Evolutionary conservation across 176 grass and related monocot species (phyloP).

Genomic region (Panicum miliaceum): DNA sequence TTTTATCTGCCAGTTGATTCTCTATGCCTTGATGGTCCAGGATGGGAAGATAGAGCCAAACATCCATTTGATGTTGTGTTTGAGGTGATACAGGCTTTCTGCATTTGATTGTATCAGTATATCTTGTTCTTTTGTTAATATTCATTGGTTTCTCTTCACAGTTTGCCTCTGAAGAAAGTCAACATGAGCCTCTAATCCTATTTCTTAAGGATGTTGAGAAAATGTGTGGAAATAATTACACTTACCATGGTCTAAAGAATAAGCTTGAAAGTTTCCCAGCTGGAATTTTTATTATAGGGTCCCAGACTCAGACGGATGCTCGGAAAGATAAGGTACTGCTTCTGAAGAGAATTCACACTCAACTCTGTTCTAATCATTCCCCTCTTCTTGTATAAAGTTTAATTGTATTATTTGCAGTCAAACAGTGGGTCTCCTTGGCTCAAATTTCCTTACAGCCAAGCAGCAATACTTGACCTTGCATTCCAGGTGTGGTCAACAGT

Average conservation of each 20-base stretch:
- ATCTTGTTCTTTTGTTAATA: slow-evolving; percentile 31
- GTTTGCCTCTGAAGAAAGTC: slow-evolving; percentile 80
- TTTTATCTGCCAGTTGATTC: slow-evolving; percentile 65
- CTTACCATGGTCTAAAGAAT: slow-evolving; percentile 69
- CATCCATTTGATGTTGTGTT: slow-evolving; percentile 77
- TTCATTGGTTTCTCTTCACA: slow-evolving; percentile 43
- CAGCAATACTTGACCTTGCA: slow-evolving; percentile 79
- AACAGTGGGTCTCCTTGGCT: slow-evolving; percentile 79
- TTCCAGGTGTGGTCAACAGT: slow-evolving; percentile 60
- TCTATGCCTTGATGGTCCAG: slow-evolving; percentile 72
- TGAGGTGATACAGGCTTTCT: slow-evolving; percentile 62
- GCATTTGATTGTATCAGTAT: slow-evolving; percentile 1
- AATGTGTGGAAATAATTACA: slow-evolving; percentile 71
- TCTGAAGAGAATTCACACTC: slow-evolving; percentile 14
- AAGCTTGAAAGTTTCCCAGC: slow-evolving; percentile 74
- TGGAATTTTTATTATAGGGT: slow-evolving; percentile 87
- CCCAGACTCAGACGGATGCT: slow-evolving; percentile 73
- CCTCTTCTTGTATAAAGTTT: slow-evolving; percentile 30
- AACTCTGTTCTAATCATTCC: neutral
- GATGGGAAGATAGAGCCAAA: slow-evolving; percentile 78
- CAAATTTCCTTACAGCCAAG: slow-evolving; percentile 89
- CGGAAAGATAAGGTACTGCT: slow-evolving; percentile 87
- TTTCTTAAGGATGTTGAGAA: slow-evolving; percentile 92
- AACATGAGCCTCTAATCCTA: slow-evolving; percentile 67
- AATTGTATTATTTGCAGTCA: slow-evolving; percentile 58